Percentiles rank a stretch among this genome's conserved stretches.
Evolutionary conservation across 208 protist genomes (phyloP).

Genomic region (Porcisia hertigi): DNA sequence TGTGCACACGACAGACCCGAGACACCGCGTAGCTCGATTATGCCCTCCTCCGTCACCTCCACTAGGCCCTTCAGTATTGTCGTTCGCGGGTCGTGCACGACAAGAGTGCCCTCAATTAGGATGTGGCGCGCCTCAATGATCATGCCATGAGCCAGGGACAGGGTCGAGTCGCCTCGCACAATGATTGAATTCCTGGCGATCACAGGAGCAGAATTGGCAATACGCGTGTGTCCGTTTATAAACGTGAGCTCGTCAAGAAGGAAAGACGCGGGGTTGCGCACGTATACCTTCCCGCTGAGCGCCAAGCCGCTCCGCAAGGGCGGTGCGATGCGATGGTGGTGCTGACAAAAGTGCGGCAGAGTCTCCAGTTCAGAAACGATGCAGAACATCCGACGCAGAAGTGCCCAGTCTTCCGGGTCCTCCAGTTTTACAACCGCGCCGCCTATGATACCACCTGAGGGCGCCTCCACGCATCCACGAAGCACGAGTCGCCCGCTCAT

Average conservation of each 20-base stretch:
- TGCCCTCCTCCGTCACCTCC: constrained; percentile 32
- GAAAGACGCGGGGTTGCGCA: constrained; percentile 33
- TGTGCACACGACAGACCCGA: constrained; percentile 16
- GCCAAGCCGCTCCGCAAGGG: constrained; percentile 35
- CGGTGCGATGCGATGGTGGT: constrained; percentile 1
- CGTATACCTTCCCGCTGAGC: constrained; percentile 41
- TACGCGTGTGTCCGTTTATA: constrained; percentile 29
- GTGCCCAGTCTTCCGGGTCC: constrained; percentile 31
- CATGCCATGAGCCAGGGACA: constrained; percentile 17
- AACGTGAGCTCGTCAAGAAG: constrained; percentile 47
- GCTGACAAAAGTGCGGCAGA: constrained; percentile 30
- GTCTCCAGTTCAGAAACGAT: neutral
- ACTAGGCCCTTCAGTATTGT: constrained; percentile 28
- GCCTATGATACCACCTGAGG: constrained; percentile 43
- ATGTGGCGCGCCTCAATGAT: constrained; percentile 15
- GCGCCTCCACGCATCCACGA: constrained; percentile 46
- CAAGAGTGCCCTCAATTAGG: constrained; percentile 20
- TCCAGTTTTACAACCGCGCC: constrained; percentile 38
- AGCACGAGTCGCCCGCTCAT: constrained; percentile 53
- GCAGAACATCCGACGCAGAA: constrained; percentile 31
- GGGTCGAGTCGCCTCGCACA: constrained; percentile 16
- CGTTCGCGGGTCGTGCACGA: constrained; percentile 23
- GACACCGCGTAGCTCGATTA: constrained; percentile 28
- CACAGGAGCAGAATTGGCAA: constrained; percentile 25
- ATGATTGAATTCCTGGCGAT: constrained; percentile 12